These are phyloP conservation scores for Lepidium aucheri DNA, from an alignment of 345 rosid genomes.

Conservation along the genomic window DNA sequence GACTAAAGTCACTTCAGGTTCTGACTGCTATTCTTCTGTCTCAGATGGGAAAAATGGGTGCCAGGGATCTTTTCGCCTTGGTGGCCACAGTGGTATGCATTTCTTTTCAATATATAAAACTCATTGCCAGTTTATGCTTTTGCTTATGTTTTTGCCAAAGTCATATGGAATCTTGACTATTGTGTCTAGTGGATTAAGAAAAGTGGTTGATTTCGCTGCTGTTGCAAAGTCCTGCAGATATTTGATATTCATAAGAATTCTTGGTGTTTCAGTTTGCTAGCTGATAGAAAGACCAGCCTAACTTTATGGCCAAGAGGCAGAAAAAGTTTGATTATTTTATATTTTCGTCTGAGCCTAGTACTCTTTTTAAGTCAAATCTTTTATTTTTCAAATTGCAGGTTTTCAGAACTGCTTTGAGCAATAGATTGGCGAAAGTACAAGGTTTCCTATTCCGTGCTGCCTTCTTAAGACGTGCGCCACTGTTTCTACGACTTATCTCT, in stretches of 20 bases:
- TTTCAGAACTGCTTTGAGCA: slow-evolving; percentile 79
- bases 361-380: neutral
- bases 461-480: slow-evolving; percentile 82
- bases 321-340: neutral
- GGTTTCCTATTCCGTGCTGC: slow-evolving; percentile 97
- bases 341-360: neutral
- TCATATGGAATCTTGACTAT: neutral
- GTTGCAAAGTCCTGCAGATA: neutral
- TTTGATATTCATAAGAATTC: neutral
- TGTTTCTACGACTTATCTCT: slow-evolving; percentile 73
- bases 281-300: neutral
- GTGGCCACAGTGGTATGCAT: slow-evolving; percentile 68
- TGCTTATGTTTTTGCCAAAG: neutral
- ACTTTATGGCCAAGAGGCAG: neutral
- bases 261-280: neutral
- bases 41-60: slow-evolving; percentile 81
- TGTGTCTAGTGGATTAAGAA: neutral
- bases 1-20: slow-evolving; percentile 71
- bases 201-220: neutral
- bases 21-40: slow-evolving; percentile 70
- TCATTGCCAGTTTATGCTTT: neutral
- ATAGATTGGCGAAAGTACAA: slow-evolving; percentile 95
- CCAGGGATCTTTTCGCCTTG: slow-evolving; percentile 71
- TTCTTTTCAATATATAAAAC: neutral
- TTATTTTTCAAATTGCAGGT: slow-evolving; percentile 42